These are phyloP conservation scores for Solanum rostratum DNA, from an alignment of 257 asterid species.

Conservation along the genomic window DNA sequence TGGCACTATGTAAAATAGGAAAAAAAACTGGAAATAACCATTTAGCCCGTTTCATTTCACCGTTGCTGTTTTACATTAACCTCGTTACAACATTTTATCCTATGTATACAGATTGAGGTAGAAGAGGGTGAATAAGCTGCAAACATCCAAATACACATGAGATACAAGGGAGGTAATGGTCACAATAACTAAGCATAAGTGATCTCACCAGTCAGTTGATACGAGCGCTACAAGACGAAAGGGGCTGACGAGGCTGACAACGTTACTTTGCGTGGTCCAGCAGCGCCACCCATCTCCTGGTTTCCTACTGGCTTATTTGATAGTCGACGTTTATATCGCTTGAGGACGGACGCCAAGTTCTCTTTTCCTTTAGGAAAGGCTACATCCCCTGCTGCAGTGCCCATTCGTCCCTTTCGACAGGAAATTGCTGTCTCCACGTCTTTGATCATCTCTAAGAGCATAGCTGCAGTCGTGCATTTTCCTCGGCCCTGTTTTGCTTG, in stretches of 20 bases:
- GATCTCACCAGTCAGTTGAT: constrained; percentile 5
- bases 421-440: constrained; percentile 79
- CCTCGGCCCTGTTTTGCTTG: constrained; percentile 51
- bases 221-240: constrained; percentile 24
- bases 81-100: constrained; percentile 14
- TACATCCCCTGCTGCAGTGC: constrained; percentile 99
- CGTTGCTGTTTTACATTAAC: constrained; percentile 5
- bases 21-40: not conserved
- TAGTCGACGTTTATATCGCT: constrained; percentile 83
- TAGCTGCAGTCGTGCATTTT: constrained; percentile 66
- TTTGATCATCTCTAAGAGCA: constrained; percentile 58
- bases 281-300: constrained; percentile 20
- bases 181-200: constrained; percentile 9
- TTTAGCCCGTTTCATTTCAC: not conserved
- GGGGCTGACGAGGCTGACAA: constrained; percentile 12
- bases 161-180: not conserved
- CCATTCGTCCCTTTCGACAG: constrained; percentile 89
- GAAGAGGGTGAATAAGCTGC: not conserved
- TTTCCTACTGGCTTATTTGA: constrained; percentile 44
- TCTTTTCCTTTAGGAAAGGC: constrained; percentile 94
- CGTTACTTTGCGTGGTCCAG: constrained; percentile 20
- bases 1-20: not conserved
- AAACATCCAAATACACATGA: constrained; percentile 5
- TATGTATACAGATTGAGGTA: constrained; percentile 23
- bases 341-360: constrained; percentile 80